A percentile compares a stretch with the other conserved stretches of the same genome.
These are phyloP conservation scores for Aleurites moluccanus DNA, from an alignment of 441 rosid species.

Conservation along the genomic window DNA sequence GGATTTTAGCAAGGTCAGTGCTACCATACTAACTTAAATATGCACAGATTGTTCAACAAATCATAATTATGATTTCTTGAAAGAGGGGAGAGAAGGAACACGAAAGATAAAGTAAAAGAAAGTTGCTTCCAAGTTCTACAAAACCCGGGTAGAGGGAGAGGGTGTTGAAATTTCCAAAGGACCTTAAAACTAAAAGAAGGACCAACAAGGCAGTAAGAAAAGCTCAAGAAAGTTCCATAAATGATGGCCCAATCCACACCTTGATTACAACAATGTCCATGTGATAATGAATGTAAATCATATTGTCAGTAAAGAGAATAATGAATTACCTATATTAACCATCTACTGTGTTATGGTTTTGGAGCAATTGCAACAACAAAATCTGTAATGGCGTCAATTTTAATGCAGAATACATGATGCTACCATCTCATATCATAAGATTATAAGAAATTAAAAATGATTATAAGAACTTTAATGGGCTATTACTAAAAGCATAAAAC, in stretches of 20 bases:
- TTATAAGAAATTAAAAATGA: too few relatives aligned
- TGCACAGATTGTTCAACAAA: neutral
- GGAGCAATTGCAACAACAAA: neutral
- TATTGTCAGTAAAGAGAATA: too few relatives aligned
- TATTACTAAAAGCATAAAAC: neutral
- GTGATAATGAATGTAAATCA: too few relatives aligned
- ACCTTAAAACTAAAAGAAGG: too few relatives aligned
- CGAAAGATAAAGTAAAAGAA: neutral
- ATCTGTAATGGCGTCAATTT: neutral
- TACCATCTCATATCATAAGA: neutral
- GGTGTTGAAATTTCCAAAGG: too few relatives aligned
- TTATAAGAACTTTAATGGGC: neutral
- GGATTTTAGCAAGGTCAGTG: neutral
- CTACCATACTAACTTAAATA: neutral
- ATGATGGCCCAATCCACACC: too few relatives aligned
- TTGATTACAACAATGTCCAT: conserved; percentile 25
- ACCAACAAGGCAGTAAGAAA: too few relatives aligned
- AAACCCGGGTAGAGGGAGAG: too few relatives aligned
- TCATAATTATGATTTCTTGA: neutral
- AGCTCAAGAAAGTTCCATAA: too few relatives aligned
- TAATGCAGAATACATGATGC: neutral
- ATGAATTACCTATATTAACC: neutral
- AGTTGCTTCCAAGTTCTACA: neutral
- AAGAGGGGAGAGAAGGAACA: neutral
- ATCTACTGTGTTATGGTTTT: neutral